phyloP scores from a whole-genome alignment of 148 eudicot species.

The Chenopodium album region DNA sequence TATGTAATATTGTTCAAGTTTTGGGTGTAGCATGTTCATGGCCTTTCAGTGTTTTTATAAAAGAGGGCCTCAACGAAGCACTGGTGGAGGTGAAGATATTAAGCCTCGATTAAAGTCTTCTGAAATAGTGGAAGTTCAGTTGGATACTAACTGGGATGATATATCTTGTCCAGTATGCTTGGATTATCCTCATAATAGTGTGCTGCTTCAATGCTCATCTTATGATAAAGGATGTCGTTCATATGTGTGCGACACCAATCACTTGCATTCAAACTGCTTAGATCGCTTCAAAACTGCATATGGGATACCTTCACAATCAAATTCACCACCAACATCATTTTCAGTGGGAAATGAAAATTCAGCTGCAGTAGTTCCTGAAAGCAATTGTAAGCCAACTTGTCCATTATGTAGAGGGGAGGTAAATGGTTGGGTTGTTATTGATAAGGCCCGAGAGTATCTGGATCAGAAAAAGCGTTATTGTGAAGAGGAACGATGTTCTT shows the following conservation, averaged over 20 bases:
- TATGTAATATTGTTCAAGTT: conserved; percentile 15
- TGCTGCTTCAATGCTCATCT: conserved; percentile 92
- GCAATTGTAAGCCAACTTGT: conserved; percentile 59
- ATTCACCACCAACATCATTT: conserved; percentile 39
- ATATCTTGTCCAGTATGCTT: conserved; percentile 88
- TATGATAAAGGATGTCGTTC: conserved; percentile 82
- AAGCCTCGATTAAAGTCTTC: conserved; percentile 34
- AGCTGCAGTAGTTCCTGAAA: conserved; percentile 29
- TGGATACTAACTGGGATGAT: conserved; percentile 64
- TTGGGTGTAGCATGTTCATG: conserved; percentile 32
- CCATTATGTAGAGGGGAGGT: conserved; percentile 94
- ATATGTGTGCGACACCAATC: conserved; percentile 85
- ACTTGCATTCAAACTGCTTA: conserved; percentile 92
- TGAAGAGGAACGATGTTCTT: conserved; percentile 65
- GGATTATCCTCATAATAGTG: conserved; percentile 88
- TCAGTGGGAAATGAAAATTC: conserved; percentile 29
- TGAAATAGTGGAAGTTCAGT: conserved; percentile 45
- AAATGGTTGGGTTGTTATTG: conserved; percentile 67
- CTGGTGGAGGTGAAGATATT: conserved; percentile 23
- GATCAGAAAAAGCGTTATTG: conserved; percentile 71
- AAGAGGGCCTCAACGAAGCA: conserved; percentile 36
- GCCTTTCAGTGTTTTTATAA: conserved; percentile 49
- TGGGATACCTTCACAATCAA: conserved; percentile 49
- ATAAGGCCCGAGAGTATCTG: conserved; percentile 53
- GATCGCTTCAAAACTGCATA: conserved; percentile 81